Evolutionary conservation across 176 grass and related monocot species (phyloP), one percentile per base, ranked within the genome.

Genomic region (Microstegium vimineum): DNA sequence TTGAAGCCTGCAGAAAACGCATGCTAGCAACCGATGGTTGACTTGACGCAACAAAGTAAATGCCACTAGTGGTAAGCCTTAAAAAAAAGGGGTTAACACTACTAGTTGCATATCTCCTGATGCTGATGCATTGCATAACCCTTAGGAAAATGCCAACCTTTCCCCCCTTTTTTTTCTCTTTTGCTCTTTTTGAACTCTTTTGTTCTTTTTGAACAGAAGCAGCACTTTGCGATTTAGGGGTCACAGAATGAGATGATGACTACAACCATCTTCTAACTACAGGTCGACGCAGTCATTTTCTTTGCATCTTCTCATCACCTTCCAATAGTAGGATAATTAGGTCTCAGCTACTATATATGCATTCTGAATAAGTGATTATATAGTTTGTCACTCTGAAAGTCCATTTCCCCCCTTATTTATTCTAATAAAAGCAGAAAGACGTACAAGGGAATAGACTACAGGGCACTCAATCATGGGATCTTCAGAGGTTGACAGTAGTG

Each of bases 401-500:
- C 33, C 32, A 71, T 46, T n/a, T 26, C 61, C 5, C 20, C 2
- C 42, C 12, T 22, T 86, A 22, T 0, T 43, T 43, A 16, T 49
- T 51, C 5, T 20, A 51, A 49, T 4, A 27, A 87, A 47, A 82
- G 63, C 49, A 76, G 45, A 18, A n/a, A 20, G 35, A 47, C 11
- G 11, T 13, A 43, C 12, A 52, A 77, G 32, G 13, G 42, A 62
- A 33, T 16, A 33, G 38, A 69, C 30, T 52, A 35, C 20, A 76
- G 10, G 5, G 25, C 49, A 47, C 36, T 69, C 45, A 34, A n/a
- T 13, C 63, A 35, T 56, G 41, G 38, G 13, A 81, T 54, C 4
- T 63, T 63, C 10, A 26, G 41, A 85, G 54, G 66, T 70, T 81
- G 77, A 76, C 77, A 81, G 70, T 85, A 9, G 63, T 35, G 51